Evolutionary conservation across 2,329 filamentous ascomycete genomes (phyloP).

Genomic region (Talaromyces sp.): DNA sequence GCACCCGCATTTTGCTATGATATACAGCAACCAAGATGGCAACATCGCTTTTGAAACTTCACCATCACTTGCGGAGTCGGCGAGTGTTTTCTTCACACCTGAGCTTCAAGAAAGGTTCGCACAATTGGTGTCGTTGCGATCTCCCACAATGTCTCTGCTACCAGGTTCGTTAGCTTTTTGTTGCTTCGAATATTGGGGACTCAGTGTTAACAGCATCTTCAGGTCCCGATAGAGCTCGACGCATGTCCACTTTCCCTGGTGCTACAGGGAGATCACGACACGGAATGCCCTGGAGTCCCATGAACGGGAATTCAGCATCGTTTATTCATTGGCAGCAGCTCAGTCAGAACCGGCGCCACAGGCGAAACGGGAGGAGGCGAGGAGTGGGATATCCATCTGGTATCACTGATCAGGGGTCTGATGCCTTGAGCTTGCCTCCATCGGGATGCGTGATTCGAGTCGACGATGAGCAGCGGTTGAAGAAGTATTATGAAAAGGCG

Average conservation of each 20-base stretch:
- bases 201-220: neutral
- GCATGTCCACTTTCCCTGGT: constrained; percentile 1
- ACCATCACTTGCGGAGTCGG: constrained; percentile 26
- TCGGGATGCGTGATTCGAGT: constrained; percentile 20
- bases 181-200: neutral
- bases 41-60: constrained; percentile 26
- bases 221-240: constrained; percentile 1
- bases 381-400: constrained; percentile 13
- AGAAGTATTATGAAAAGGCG: constrained; percentile 31
- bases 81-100: constrained; percentile 27
- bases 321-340: constrained; percentile 13
- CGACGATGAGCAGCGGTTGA: constrained; percentile 20
- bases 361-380: constrained; percentile 7
- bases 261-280: constrained; percentile 9
- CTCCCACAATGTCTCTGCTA: constrained; percentile 18
- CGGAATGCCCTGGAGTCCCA: constrained; percentile 18
- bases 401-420: constrained; percentile 25
- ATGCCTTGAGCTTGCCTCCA: constrained; percentile 24
- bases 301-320: neutral
- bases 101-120: constrained; percentile 29
- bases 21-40: constrained; percentile 31
- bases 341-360: constrained; percentile 12
- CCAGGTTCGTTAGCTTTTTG: constrained; percentile 17
- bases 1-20: constrained; percentile 31
- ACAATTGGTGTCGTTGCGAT: constrained; percentile 17